These are phyloP conservation scores for Arthrinium phaeospermum DNA, from an alignment of 2,329 filamentous ascomycete genomes.

Conservation along the genomic window DNA sequence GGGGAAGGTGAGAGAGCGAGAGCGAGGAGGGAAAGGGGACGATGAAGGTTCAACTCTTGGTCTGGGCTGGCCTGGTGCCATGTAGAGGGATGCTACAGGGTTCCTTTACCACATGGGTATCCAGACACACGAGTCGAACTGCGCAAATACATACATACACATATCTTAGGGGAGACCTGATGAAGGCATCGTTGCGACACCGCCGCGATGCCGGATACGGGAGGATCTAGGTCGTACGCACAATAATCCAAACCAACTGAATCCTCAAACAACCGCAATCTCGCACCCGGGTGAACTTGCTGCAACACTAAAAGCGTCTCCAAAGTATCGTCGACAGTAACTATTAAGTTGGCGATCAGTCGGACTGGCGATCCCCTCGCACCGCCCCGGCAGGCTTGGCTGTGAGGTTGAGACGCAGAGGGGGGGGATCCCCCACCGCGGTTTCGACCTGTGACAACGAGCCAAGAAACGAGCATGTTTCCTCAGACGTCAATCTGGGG, in stretches of 20 bases:
- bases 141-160: neutral
- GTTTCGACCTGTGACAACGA: constrained; percentile 1
- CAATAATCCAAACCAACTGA: constrained; percentile 12
- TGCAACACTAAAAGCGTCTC: neutral
- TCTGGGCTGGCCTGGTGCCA: constrained; percentile 19
- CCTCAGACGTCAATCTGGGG: neutral
- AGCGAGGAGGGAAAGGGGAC: neutral
- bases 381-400: neutral
- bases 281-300: neutral
- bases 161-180: neutral
- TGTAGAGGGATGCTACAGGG: constrained; percentile 7
- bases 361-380: neutral
- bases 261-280: neutral
- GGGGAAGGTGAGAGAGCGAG: neutral
- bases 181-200: neutral
- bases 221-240: constrained; percentile 9
- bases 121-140: neutral
- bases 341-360: neutral
- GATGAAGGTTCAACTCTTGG: constrained; percentile 3
- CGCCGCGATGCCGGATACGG: neutral
- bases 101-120: constrained; percentile 8
- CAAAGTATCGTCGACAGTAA: neutral
- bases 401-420: neutral
- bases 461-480: neutral
- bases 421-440: neutral